A percentile compares a stretch with the other conserved stretches of the same genome.
These are phyloP conservation scores for Cutaneotrichosporon curvatum DNA, from an alignment of 1,284 basidiomycete species.

Conservation along the genomic window DNA sequence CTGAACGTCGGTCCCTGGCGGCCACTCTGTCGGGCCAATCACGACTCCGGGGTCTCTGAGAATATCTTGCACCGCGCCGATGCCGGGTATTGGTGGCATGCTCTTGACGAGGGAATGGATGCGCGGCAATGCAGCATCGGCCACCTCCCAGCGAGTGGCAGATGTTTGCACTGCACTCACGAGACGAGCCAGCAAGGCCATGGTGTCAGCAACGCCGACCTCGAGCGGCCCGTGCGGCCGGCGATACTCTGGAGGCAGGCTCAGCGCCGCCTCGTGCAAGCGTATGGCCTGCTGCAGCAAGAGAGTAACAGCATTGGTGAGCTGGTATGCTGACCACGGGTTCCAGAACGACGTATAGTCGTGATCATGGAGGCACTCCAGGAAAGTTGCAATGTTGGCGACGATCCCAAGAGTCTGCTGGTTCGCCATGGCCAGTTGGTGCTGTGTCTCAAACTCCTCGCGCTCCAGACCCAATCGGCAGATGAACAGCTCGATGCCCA, in stretches of 20 bases:
- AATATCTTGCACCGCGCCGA: slow-evolving; percentile 9
- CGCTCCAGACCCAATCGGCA: slow-evolving; percentile 16
- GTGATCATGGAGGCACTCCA: slow-evolving; percentile 4
- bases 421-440: slow-evolving; percentile 5
- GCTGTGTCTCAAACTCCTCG: slow-evolving; percentile 10
- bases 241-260: neutral
- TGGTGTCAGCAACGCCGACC: neutral
- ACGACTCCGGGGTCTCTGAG: neutral
- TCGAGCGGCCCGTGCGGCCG: neutral
- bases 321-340: slow-evolving; percentile 14
- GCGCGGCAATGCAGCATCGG: slow-evolving; percentile 10
- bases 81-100: slow-evolving; percentile 12
- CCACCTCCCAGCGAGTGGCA: slow-evolving; percentile 11
- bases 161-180: slow-evolving; percentile 6
- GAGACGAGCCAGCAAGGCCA: slow-evolving; percentile 6
- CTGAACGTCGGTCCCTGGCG: slow-evolving; percentile 1
- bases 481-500: slow-evolving; percentile 13
- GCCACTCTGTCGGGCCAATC: neutral
- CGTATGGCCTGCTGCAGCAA: slow-evolving; percentile 15
- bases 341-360: slow-evolving; percentile 11
- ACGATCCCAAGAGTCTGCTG: slow-evolving; percentile 6
- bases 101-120: slow-evolving; percentile 13
- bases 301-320: slow-evolving; percentile 13
- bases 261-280: slow-evolving; percentile 3
- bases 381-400: slow-evolving; percentile 6